Percentiles rank a stretch among this genome's conserved stretches.
Evolutionary conservation across 768 basidiomycete species (phyloP).

Genomic region (Candolleomyces efflorescens): DNA sequence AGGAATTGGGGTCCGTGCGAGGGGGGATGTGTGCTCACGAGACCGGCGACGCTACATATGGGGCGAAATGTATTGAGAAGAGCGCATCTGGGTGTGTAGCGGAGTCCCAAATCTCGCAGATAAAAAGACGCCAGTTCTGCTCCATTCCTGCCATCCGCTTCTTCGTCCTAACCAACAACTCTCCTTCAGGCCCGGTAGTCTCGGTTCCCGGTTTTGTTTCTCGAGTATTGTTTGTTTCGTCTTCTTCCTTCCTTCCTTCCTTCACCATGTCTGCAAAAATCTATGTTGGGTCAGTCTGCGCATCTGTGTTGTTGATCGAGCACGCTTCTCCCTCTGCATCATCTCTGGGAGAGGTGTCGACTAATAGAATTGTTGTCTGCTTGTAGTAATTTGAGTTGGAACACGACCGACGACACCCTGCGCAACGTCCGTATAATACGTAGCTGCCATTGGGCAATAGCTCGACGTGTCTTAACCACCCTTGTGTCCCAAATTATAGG

Average conservation of each 20-base stretch:
- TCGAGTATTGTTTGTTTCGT: conserved; percentile 47
- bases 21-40: background rate
- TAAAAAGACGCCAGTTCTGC: conserved; percentile 13
- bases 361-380: conserved; percentile 53
- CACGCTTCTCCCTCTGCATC: conserved; percentile 40
- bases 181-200: conserved; percentile 30
- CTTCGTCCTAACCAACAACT: conserved; percentile 47
- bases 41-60: background rate
- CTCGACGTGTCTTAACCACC: conserved; percentile 41
- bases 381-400: conserved; percentile 92
- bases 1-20: background rate
- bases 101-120: background rate
- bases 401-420: conserved; percentile 90
- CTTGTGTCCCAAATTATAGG: conserved; percentile 55
- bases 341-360: conserved; percentile 38
- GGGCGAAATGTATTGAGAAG: conserved; percentile 6
- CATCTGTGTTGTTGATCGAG: conserved; percentile 41
- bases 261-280: conserved; percentile 79
- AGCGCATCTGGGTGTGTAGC: background rate
- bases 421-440: conserved; percentile 72
- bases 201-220: conserved; percentile 55
- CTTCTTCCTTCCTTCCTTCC: conserved; percentile 34
- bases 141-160: conserved; percentile 23
- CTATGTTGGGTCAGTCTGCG: conserved; percentile 91
- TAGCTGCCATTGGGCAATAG: conserved; percentile 25